phyloP scores from a whole-genome alignment of 2,329 filamentous ascomycete genomes.

The Lecanicillium sp. region DNA sequence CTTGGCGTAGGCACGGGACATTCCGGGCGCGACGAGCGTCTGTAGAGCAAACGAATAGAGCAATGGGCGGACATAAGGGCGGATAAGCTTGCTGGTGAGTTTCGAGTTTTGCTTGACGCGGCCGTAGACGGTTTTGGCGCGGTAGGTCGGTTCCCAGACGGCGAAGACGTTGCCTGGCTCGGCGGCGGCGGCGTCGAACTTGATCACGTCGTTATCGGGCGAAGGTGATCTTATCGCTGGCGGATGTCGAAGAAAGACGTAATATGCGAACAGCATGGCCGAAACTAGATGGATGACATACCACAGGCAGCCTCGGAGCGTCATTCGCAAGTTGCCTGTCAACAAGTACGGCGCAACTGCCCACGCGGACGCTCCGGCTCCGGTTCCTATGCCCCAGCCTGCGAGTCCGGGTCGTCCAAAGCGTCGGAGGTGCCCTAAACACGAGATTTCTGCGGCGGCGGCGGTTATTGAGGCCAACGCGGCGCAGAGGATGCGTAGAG shows the following conservation, averaged over 20 bases:
- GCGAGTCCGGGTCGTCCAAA: slow-evolving; percentile 22
- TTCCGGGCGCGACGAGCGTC: slow-evolving; percentile 18
- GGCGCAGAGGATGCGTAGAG: slow-evolving; percentile 19
- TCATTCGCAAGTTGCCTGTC: slow-evolving; percentile 17
- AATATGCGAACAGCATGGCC: slow-evolving; percentile 18
- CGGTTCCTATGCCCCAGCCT: slow-evolving; percentile 28
- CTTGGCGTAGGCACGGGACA: slow-evolving; percentile 19
- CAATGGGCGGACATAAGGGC: slow-evolving; percentile 19
- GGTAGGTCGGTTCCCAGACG: not conserved
- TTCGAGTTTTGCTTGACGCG: slow-evolving; percentile 11
- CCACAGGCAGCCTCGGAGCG: slow-evolving; percentile 20
- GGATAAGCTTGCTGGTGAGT: slow-evolving; percentile 11
- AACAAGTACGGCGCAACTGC: slow-evolving; percentile 21
- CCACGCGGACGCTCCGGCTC: slow-evolving; percentile 19
- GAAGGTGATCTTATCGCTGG: slow-evolving; percentile 11
- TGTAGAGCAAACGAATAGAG: slow-evolving; percentile 16
- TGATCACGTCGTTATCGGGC: slow-evolving; percentile 13
- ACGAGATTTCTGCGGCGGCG: slow-evolving; percentile 23
- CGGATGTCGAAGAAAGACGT: slow-evolving; percentile 19
- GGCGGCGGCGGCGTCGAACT: slow-evolving; percentile 6
- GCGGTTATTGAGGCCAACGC: slow-evolving; percentile 20
- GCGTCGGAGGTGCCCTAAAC: slow-evolving; percentile 20
- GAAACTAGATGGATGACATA: slow-evolving; percentile 19
- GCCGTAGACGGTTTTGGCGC: not conserved
- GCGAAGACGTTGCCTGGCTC: slow-evolving; percentile 9